These are phyloP conservation scores for Xylaria sp. DNA, from an alignment of 2,329 filamentous ascomycete species.

Conservation along the genomic window DNA sequence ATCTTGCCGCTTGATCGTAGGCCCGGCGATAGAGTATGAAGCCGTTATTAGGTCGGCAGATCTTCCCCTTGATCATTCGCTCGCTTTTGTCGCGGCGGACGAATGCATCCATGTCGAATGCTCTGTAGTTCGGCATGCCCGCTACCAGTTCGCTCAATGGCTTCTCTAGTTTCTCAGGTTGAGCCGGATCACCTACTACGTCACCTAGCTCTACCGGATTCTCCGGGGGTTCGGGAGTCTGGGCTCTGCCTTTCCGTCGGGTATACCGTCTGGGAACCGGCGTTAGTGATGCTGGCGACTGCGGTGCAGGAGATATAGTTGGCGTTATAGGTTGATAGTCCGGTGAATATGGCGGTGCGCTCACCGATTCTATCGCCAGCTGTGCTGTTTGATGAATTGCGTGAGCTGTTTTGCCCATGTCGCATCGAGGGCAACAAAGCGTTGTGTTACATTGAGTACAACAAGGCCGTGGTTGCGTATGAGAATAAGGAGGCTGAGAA, in stretches of 20 bases:
- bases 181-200: too few species aligned
- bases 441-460: too few species aligned
- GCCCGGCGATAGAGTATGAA: constrained; percentile 32
- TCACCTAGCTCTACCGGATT: too few species aligned
- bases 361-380: too few species aligned
- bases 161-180: neutral
- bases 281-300: neutral
- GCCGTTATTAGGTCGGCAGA: constrained; percentile 13
- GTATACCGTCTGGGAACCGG: neutral
- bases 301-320: neutral
- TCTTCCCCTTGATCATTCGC: neutral
- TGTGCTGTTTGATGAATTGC: too few species aligned
- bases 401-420: too few species aligned
- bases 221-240: neutral
- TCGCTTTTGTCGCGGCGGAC: neutral
- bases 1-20: neutral
- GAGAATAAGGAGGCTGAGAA: neutral
- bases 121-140: neutral
- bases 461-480: too few species aligned
- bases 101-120: constrained; percentile 6
- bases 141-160: constrained; percentile 16
- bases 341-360: too few species aligned
- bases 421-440: too few species aligned
- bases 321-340: neutral
- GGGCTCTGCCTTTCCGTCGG: neutral